Evolutionary conservation across 2,329 filamentous ascomycete species (phyloP), one percentile per base, ranked within the genome.

Genomic region (Aureobasidium sp.): DNA sequence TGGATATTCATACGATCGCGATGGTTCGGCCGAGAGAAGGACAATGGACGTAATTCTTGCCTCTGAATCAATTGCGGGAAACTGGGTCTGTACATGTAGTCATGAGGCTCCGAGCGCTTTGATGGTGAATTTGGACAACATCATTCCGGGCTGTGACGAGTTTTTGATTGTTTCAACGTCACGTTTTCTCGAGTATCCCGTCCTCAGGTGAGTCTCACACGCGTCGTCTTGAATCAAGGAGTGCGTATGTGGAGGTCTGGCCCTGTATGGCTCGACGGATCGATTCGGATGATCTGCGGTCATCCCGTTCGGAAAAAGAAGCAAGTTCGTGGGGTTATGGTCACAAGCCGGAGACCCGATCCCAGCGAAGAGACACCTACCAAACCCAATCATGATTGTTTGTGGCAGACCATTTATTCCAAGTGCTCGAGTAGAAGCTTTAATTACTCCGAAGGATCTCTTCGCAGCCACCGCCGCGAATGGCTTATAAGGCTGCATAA

Each of bases 51-150:
- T 24, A 15, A 13, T 44, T 17, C 10, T 32, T 52, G 34, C 26
- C 34, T n/a, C 20, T 26, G 20, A 13, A 5, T 15, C 3, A 7
- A 37, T 15, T 37, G 32, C 6, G 20, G 27, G 52, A 34, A 44
- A 44, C 27, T 26, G 39, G 39, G 8, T 56, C 51, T 56, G 37
- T 56, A 43, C 37, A 56, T 56, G 52, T 56, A 56, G 52, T 56
- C 52, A 56, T 57, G 53, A 46, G 53, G 39, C 53, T 57, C 52
- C 6, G 46, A 36, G 53, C 24, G 12, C 7, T 36, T 26, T 36
- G 27, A 27, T 29, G 20, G 24, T 24, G 37, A 13, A 36, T 17
- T 17, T 44, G 39, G 10, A 34, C 10, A 15, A 41, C 6, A 36
- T 46, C 39, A 29, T 46, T n/a, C 36, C 36, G 9, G 12, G 26